Percentiles rank a stretch among this genome's conserved stretches.
phyloP scores from a whole-genome alignment of 2,329 filamentous ascomycete species.

The Amauroascus verrucosus region DNA sequence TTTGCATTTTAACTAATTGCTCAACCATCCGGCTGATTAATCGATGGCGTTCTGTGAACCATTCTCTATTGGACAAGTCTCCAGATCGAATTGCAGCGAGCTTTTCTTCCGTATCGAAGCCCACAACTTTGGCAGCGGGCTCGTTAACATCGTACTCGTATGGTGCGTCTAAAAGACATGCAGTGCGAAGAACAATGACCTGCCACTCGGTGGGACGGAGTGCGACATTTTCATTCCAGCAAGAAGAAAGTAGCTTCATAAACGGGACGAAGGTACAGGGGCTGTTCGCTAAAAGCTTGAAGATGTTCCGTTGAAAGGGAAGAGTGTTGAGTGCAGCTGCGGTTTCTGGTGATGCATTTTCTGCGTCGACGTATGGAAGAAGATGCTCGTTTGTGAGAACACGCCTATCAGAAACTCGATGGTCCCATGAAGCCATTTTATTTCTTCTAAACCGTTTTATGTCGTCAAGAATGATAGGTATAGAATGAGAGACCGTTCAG shows the following conservation, averaged over 20 bases:
- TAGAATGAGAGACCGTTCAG: too few species aligned
- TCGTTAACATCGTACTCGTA: conserved; percentile 1
- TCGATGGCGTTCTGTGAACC: neutral
- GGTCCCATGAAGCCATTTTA: neutral
- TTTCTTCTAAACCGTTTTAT: neutral
- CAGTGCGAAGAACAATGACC: neutral
- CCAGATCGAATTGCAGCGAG: neutral
- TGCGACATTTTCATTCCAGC: neutral
- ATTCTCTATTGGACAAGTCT: neutral
- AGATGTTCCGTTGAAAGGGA: conserved; percentile 3
- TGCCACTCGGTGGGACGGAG: neutral
- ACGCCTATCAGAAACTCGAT: neutral
- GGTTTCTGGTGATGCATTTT: neutral
- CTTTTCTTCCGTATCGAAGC: neutral
- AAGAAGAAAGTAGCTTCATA: neutral
- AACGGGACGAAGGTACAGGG: neutral
- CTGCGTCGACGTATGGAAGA: neutral
- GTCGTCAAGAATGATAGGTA: neutral
- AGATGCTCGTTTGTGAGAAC: neutral
- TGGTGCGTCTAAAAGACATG: neutral
- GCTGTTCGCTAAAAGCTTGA: neutral
- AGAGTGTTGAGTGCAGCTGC: neutral
- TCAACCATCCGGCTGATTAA: neutral
- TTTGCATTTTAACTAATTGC: neutral
- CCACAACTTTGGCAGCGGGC: neutral